Conservation (phyloP, 1,139 yeast genomes). For the Wickerhamomyces sp. region DNA sequence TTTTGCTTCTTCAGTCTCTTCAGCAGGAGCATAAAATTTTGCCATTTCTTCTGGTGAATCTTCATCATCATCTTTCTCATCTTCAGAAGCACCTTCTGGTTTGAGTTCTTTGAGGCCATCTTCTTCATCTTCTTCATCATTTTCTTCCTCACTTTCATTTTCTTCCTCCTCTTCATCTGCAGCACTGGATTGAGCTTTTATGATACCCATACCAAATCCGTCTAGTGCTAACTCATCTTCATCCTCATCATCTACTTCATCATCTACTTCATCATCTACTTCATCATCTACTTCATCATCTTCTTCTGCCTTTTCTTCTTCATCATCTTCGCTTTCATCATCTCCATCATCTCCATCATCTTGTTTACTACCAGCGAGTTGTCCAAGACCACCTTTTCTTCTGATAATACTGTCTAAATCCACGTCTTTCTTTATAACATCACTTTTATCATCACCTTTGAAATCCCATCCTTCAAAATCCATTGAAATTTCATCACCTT, state of each 20-base stretch:
- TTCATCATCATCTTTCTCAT: slow-evolving; percentile 38
- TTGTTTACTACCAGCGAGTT: slow-evolving; percentile 44
- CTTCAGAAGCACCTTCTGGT: slow-evolving; percentile 23
- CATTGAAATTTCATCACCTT: slow-evolving; percentile 45
- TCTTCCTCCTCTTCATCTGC: slow-evolving; percentile 33
- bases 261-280: slow-evolving; percentile 31
- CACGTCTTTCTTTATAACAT: slow-evolving; percentile 51
- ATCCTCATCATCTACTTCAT: slow-evolving; percentile 35
- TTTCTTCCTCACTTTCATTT: slow-evolving; percentile 25
- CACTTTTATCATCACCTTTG: slow-evolving; percentile 41
- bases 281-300: slow-evolving; percentile 32
- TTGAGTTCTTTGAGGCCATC: slow-evolving; percentile 4
- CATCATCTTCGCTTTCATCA: slow-evolving; percentile 33
- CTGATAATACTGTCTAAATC: slow-evolving; percentile 82
- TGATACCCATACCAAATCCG: slow-evolving; percentile 68
- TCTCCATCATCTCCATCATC: slow-evolving; percentile 31
- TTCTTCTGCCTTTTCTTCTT: slow-evolving; percentile 30
- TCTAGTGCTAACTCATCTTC: slow-evolving; percentile 49
- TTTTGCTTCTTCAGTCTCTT: slow-evolving; percentile 42
- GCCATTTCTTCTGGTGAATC: slow-evolving; percentile 74
- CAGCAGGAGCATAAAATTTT: slow-evolving; percentile 57
- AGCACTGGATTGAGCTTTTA: slow-evolving; percentile 20
- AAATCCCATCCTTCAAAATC: slow-evolving; percentile 83
- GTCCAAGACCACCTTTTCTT: slow-evolving; percentile 71
- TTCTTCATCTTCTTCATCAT: slow-evolving; percentile 24